Conservation (phyloP, 129 eudicot species). For the Flaveria bidentis region DNA sequence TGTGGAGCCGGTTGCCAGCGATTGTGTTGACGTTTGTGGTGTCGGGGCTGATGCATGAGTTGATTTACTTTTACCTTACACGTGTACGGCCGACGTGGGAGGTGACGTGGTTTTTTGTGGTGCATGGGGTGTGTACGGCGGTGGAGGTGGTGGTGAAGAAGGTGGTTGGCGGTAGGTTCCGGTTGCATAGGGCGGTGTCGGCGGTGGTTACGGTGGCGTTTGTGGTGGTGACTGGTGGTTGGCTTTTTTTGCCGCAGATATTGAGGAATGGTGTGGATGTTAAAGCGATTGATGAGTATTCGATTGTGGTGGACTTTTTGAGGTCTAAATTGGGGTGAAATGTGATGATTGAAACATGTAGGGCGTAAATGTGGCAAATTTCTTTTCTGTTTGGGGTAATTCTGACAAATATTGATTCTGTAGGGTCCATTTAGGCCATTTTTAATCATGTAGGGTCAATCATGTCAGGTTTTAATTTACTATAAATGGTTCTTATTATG, state of each 20-base stretch:
- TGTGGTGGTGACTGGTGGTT: constrained; percentile 55
- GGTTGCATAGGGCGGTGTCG: constrained; percentile 47
- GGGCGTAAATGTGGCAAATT: too few relatives aligned
- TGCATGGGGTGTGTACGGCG: constrained; percentile 59
- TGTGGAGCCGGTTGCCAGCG: constrained; percentile 30
- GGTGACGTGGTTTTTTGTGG: constrained; percentile 66
- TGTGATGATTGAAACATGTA: not conserved
- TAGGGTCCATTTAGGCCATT: too few relatives aligned
- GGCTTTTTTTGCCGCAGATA: constrained; percentile 65
- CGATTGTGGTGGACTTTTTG: constrained; percentile 14
- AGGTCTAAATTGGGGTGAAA: constrained; percentile 24
- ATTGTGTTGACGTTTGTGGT: constrained; percentile 50
- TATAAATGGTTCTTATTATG: too few relatives aligned
- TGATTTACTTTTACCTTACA: constrained; percentile 42
- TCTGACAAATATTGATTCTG: too few relatives aligned
- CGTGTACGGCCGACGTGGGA: constrained; percentile 64
- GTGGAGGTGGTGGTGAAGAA: constrained; percentile 49
- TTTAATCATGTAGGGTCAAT: too few relatives aligned
- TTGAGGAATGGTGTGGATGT: constrained; percentile 45
- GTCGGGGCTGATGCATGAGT: constrained; percentile 72
- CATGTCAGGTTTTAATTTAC: too few relatives aligned
- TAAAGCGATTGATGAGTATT: constrained; percentile 48
- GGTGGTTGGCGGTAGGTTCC: constrained; percentile 37
- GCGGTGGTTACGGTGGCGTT: constrained; percentile 54
- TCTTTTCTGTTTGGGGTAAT: too few relatives aligned